phyloP scores from a whole-genome alignment of 805 yeast species.

The Diddensiella santjacobensis region DNA sequence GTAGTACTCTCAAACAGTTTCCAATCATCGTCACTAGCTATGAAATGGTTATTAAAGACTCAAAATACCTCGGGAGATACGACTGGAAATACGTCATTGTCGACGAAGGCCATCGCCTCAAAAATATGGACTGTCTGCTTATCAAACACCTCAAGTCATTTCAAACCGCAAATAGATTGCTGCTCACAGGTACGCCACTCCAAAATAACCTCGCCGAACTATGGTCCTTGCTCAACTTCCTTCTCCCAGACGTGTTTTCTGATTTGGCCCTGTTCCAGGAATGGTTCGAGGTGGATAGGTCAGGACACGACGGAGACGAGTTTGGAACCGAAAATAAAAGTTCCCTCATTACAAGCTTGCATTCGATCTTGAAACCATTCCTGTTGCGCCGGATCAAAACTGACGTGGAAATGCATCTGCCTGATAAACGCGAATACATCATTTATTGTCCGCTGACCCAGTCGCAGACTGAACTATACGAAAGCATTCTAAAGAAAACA shows the following conservation, averaged over 20 bases:
- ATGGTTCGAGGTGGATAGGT: slow-evolving; percentile 79
- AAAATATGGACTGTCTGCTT: slow-evolving; percentile 74
- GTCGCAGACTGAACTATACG: slow-evolving; percentile 62
- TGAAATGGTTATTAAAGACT: slow-evolving; percentile 73
- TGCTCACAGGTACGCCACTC: slow-evolving; percentile 93
- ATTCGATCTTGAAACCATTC: slow-evolving; percentile 85
- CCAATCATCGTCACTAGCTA: slow-evolving; percentile 83
- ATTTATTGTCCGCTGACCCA: slow-evolving; percentile 66
- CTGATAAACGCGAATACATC: slow-evolving; percentile 86
- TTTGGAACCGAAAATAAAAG: slow-evolving; percentile 39
- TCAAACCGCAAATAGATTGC: slow-evolving; percentile 56
- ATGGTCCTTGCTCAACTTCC: slow-evolving; percentile 88
- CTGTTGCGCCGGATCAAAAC: slow-evolving; percentile 75
- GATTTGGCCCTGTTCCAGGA: slow-evolving; percentile 85
- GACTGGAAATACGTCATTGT: slow-evolving; percentile 88
- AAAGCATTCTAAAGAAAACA: slow-evolving; percentile 40
- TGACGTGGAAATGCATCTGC: slow-evolving; percentile 64
- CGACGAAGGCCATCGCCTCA: slow-evolving; percentile 93
- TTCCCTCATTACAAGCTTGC: slow-evolving; percentile 64
- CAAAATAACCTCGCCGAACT: slow-evolving; percentile 87
- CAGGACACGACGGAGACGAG: slow-evolving; percentile 31
- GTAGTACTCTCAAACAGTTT: slow-evolving; percentile 36
- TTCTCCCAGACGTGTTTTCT: slow-evolving; percentile 87
- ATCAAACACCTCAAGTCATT: slow-evolving; percentile 68
- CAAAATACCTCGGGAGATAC: slow-evolving; percentile 67